Conservation (phyloP, 108 stramenopile genomes). For the Tribonema minus region DNA sequence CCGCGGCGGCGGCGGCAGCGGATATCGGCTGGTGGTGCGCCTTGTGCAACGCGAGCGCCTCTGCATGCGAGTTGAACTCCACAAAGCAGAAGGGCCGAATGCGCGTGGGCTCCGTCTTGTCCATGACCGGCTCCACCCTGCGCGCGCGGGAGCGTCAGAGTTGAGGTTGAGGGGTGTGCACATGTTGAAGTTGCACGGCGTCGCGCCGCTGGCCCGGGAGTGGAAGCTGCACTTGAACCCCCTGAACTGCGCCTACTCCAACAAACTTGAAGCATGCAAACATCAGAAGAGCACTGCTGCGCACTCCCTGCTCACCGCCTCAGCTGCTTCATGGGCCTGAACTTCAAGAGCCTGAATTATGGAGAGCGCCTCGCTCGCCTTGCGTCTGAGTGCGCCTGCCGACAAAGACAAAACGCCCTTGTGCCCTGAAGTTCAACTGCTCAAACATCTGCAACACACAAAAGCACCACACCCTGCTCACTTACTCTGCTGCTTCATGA, state of each 20-base stretch:
- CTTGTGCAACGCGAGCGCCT: neutral
- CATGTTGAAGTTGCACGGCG: neutral
- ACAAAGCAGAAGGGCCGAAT: slow-evolving; percentile 45
- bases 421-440: too few species aligned
- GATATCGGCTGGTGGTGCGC: neutral
- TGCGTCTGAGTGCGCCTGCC: too few species aligned
- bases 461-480: too few species aligned
- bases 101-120: slow-evolving; percentile 14
- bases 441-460: too few species aligned
- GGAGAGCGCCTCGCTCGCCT: too few species aligned
- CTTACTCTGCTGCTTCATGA: too few species aligned
- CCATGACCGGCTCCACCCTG: slow-evolving; percentile 34
- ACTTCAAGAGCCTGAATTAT: too few species aligned
- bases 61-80: slow-evolving; percentile 19
- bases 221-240: neutral
- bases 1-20: neutral
- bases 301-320: too few species aligned
- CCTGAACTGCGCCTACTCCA: neutral
- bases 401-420: too few species aligned
- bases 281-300: too few species aligned
- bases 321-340: too few species aligned
- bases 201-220: neutral
- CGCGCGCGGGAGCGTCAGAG: neutral
- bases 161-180: neutral
- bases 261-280: too few species aligned